Evolutionary conservation across 2,329 filamentous ascomycete species (phyloP).

Genomic region (Aureobasidium namibiae): DNA sequence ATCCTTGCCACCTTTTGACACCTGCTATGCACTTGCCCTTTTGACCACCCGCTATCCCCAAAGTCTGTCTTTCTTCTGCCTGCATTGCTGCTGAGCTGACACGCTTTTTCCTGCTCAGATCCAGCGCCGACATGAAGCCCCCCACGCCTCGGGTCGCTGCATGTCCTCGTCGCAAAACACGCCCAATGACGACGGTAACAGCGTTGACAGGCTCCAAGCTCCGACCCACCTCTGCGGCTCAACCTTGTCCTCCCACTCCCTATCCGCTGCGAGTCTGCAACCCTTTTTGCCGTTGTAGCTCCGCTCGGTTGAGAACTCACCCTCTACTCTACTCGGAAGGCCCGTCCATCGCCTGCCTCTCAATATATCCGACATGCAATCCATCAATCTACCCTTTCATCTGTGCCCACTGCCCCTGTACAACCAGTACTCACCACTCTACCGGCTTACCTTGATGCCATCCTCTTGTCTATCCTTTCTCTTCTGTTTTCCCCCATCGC

Average conservation of each 20-base stretch:
- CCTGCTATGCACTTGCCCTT: neutral
- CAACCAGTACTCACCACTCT: too few species aligned
- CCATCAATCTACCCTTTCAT: neutral
- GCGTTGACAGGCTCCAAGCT: neutral
- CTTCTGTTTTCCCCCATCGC: neutral
- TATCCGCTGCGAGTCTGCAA: neutral
- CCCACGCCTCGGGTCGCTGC: neutral
- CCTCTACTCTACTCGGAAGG: neutral
- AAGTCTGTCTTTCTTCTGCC: too few species aligned
- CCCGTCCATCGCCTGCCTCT: neutral
- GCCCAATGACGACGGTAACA: slow-evolving; percentile 6
- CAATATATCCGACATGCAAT: neutral
- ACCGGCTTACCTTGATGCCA: neutral
- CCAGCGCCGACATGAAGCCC: neutral
- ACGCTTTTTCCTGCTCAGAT: neutral
- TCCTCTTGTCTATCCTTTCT: neutral
- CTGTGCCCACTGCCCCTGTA: neutral
- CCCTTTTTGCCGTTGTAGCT: slow-evolving; percentile 5
- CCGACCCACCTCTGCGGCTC: slow-evolving; percentile 6
- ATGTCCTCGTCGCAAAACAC: neutral
- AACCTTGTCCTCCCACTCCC: neutral
- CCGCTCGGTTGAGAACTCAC: slow-evolving; percentile 9
- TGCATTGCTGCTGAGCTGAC: too few species aligned
- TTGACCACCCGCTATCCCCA: neutral
- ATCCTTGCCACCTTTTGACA: neutral